Base-by-base conservation (phyloP, 2,329 filamentous ascomycete genomes). In the Dothidotthia symphoricarpi region DNA sequence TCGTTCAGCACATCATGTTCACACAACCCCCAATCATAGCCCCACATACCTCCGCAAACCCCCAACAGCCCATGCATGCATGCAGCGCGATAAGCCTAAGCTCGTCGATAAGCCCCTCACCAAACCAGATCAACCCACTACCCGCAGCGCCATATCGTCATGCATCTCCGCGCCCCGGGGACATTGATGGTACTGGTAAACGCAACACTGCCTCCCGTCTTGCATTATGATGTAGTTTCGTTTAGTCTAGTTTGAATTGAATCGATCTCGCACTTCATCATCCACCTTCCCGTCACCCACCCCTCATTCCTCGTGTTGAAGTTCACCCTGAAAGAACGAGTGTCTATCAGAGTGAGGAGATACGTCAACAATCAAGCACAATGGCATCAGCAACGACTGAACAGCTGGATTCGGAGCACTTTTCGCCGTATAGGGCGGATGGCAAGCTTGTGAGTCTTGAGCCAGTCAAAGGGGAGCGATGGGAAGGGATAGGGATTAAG, bases 351-450 rank as follows among this genome's bases (percentile, higher is more conserved):
- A n/a, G n/a, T n/a, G n/a, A n/a, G n/a, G n/a, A n/a, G n/a, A n/a
- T n/a, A n/a, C n/a, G n/a, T n/a, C n/a, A n/a, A n/a, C n/a, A 16
- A 31, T n/a, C 6, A 19, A 24, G 15, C 16, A 33, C 16, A 1
- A 49, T 51, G 38, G 36, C 40, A 6, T n/a, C n/a, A n/a, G 43
- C 45, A 17, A 19, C 16, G 2, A 41, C 38, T 24, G 42, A 28
- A 16, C 43, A 41, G 10, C 46, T 52, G 57, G 64, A 69, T 22
- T 69, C 70, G 2, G 68, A 73, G 45, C 72, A 77, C 38, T 79
- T 80, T 55, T 79, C 75, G 16, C 77, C 77, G 1, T 81, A 80
- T 55, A 66, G 77, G 40, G 39, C 71, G 3, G 77, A 81, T 63
- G 77, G 77, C 26, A 81, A 81, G 58, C 68, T 80, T 31, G 75